A percentile compares a stretch with the other conserved stretches of the same genome.
These are phyloP conservation scores for Colletotrichum tanaceti DNA, from an alignment of 2,329 filamentous ascomycete genomes.

Conservation along the genomic window DNA sequence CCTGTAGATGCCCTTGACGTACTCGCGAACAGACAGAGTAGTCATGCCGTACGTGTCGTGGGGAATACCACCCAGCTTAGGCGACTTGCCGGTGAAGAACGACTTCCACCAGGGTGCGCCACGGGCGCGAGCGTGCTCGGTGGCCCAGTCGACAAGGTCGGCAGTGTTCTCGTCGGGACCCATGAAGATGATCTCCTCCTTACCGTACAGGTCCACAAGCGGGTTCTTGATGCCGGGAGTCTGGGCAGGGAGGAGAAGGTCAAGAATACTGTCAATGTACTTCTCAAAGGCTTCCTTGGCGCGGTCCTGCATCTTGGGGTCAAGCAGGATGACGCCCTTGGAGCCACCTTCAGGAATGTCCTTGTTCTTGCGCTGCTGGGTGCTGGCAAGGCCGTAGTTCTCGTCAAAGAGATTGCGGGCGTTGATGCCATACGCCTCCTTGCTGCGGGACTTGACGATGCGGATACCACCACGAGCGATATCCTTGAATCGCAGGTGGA, in stretches of 20 bases:
- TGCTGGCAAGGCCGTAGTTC: constrained; percentile 98
- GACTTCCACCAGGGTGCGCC: constrained; percentile 99
- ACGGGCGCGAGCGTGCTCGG: constrained; percentile 86
- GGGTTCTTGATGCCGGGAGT: constrained; percentile 99
- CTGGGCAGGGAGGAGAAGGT: constrained; percentile 87
- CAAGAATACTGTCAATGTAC: constrained; percentile 98
- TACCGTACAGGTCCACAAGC: constrained; percentile 93
- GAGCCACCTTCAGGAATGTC: constrained; percentile 98
- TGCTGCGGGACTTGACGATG: constrained; percentile 97
- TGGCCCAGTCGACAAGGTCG: constrained; percentile 98
- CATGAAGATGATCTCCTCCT: constrained; percentile 98
- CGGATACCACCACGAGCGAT: constrained; percentile 97
- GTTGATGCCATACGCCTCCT: constrained; percentile 96
- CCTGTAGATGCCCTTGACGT: constrained; percentile 95
- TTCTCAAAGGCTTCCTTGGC: constrained; percentile 95
- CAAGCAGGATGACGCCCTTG: constrained; percentile 96
- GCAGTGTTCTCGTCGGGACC: constrained; percentile 99
- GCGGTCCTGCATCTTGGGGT: constrained; percentile 94
- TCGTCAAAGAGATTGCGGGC: constrained; percentile 96
- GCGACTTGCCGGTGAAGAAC: constrained; percentile 99
- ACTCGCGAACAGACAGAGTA: constrained; percentile 94
- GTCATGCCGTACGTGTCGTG: constrained; percentile 99
- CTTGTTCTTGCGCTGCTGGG: constrained; percentile 99
- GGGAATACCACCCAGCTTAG: constrained; percentile 93
- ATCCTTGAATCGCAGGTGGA: constrained; percentile 97